Evolutionary conservation across 169 alveolate species (phyloP), one percentile per base, ranked within the genome.

Genomic region (Plasmodium falciparum): DNA sequence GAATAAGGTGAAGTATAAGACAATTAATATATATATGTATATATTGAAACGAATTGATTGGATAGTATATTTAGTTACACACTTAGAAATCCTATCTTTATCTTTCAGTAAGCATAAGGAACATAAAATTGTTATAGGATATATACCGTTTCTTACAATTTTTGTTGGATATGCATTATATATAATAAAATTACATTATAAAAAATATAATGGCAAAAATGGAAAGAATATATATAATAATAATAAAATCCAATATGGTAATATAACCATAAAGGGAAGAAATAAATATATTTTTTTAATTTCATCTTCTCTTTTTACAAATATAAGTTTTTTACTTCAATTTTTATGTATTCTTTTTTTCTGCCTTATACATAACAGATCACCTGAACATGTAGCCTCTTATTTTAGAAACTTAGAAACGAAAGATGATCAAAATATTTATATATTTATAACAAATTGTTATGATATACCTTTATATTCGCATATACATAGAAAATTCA

Each of bases 401-500:
- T 65, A 54, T 62, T 74, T 92, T 20, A 50, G 92, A 20, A 74
- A 71, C 6, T 58, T 86, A 56, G 54, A 65, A 67, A 8, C 50
- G 15, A 47, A 54, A 39, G 59, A 69, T 15, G 83, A 80, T 39
- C 52, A 74, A 33, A 78, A 83, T n/a, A 59, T 92, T 70, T 70
- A 89, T 20, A 69, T 80, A 58, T 83, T 92, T 59, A 72, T 86
- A 24, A 73, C 88, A 1, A 90, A 88, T 56, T 92, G 95, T 52
- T 89, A 88, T 43, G 92, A 88, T 70, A 80, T 69, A 7, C 95
- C 95, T 6, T 63, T 75, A 50, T 92, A 92, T 43, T 92, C 93
- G 11, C 92, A 88, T 74, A 72, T 92, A 26, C 89, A 92, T 49
- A 45, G 90, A 45, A 73, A 52, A 54, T 74, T 69, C 52, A 74